A percentile compares a stretch with the other conserved stretches of the same genome.
Evolutionary conservation across 1,284 basidiomycete species (phyloP).

Genomic region (Cryptococcus sp.): DNA sequence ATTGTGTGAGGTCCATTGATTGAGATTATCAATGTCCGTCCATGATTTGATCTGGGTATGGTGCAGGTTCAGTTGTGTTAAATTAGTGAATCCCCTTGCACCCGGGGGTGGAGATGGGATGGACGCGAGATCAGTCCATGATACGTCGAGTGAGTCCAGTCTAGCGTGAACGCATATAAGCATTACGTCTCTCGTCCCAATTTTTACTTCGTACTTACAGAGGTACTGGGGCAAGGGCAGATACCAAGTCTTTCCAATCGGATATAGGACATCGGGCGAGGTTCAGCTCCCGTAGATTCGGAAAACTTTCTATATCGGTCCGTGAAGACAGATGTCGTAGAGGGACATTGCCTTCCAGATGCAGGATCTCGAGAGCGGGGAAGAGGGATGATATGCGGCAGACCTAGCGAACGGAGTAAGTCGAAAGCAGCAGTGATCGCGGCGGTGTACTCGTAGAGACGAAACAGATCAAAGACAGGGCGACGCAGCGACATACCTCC

Average conservation of each 20-base stretch:
- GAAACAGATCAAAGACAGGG: too few species aligned
- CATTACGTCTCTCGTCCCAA: background rate
- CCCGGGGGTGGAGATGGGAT: conserved; percentile 56
- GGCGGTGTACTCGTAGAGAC: background rate
- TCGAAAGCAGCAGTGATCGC: background rate
- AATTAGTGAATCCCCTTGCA: conserved; percentile 48
- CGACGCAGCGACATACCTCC: conserved; percentile 58
- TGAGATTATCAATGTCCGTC: conserved; percentile 70
- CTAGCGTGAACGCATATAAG: conserved; percentile 12
- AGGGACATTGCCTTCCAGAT: conserved; percentile 71
- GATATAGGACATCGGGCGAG: conserved; percentile 70
- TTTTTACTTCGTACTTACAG: conserved; percentile 53
- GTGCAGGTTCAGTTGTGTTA: conserved; percentile 55
- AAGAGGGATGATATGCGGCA: conserved; percentile 60
- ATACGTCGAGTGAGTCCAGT: conserved; percentile 67
- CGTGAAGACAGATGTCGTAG: background rate
- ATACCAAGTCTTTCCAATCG: conserved; percentile 63
- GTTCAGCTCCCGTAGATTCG: conserved; percentile 60
- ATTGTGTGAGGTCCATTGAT: conserved; percentile 34
- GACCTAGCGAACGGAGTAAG: conserved; percentile 28
- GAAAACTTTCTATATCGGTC: background rate
- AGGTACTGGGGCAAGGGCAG: conserved; percentile 58
- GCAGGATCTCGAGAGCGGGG: conserved; percentile 64
- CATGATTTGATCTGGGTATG: conserved; percentile 66
- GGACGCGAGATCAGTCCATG: conserved; percentile 62